phyloP scores from a whole-genome alignment of 371 early-diverging fungal species.

The Apophysomyces sp. region DNA sequence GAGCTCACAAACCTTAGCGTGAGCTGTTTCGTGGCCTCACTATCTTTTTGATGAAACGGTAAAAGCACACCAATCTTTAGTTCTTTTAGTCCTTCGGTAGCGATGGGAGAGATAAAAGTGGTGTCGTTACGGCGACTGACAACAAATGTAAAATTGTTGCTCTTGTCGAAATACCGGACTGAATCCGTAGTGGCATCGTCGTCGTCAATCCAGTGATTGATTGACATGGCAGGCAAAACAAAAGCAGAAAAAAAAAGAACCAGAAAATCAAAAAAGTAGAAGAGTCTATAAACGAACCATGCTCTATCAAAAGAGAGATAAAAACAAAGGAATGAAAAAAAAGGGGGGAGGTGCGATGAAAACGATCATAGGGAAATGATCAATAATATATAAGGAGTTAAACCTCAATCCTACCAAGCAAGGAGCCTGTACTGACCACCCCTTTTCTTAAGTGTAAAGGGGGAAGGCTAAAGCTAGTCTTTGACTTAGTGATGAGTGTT shows the following conservation, averaged over 20 bases:
- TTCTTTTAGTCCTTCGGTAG: conserved; percentile 27
- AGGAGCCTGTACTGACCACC: not conserved
- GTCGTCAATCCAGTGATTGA: conserved; percentile 7
- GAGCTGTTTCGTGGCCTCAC: conserved; percentile 34
- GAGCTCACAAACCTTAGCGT: conserved; percentile 41
- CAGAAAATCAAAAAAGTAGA: not conserved
- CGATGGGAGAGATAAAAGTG: conserved; percentile 31
- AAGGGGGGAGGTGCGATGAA: not conserved
- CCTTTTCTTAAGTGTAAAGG: too few species aligned
- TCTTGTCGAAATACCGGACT: conserved; percentile 8
- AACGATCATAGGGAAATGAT: not conserved
- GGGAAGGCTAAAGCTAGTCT: too few species aligned
- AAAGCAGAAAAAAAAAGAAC: not conserved
- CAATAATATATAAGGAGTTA: too few species aligned
- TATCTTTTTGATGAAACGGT: conserved; percentile 48
- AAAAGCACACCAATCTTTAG: conserved; percentile 55
- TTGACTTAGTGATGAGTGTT: too few species aligned
- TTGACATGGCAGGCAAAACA: not conserved
- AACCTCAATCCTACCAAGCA: not conserved
- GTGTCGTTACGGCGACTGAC: conserved; percentile 27
- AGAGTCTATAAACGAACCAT: not conserved
- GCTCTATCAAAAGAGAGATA: not conserved
- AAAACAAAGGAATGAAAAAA: not conserved
- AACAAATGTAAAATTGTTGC: conserved; percentile 14
- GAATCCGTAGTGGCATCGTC: not conserved